Evolutionary conservation across 1,139 yeast species (phyloP).

Genomic region (Magnusiomyces ingens): DNA sequence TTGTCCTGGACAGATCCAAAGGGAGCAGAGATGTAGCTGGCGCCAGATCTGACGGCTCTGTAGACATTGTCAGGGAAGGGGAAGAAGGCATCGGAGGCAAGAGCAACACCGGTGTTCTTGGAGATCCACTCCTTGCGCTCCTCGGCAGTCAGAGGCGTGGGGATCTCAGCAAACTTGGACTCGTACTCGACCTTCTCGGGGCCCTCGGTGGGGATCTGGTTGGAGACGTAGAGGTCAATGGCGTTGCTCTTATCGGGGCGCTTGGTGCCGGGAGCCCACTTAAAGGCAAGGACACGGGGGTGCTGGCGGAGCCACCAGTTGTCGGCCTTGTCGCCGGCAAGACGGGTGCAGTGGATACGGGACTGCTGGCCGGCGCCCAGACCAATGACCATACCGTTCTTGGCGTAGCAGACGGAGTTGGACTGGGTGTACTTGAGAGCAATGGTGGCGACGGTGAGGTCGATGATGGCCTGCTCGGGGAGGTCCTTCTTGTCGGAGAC

Average conservation of each 20-base stretch:
- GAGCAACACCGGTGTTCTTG: constrained; percentile 76
- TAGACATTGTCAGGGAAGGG: constrained; percentile 99
- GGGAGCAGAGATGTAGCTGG: constrained; percentile 91
- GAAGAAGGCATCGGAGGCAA: constrained; percentile 97
- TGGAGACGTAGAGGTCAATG: constrained; percentile 85
- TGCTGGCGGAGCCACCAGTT: constrained; percentile 99
- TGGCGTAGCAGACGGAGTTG: constrained; percentile 96
- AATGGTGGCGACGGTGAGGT: constrained; percentile 92
- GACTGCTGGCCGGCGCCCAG: constrained; percentile 99
- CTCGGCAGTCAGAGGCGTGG: constrained; percentile 70
- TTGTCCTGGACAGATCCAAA: constrained; percentile 97
- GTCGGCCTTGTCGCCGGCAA: constrained; percentile 98
- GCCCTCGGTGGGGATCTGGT: constrained; percentile 83
- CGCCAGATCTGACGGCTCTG: constrained; percentile 96
- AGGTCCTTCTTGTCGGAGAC: constrained; percentile 80
- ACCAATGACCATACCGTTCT: constrained; percentile 98
- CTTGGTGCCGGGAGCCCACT: constrained; percentile 98
- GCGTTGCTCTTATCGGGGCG: constrained; percentile 99
- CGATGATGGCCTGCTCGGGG: constrained; percentile 87
- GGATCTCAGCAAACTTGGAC: constrained; percentile 71
- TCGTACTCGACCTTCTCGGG: constrained; percentile 93
- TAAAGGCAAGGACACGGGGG: constrained; percentile 82
- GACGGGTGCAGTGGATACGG: constrained; percentile 96
- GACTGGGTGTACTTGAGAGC: constrained; percentile 97
- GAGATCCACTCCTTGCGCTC: constrained; percentile 86